Conservation (phyloP, 2,329 filamentous ascomycete species). For the Colletotrichum sp. region DNA sequence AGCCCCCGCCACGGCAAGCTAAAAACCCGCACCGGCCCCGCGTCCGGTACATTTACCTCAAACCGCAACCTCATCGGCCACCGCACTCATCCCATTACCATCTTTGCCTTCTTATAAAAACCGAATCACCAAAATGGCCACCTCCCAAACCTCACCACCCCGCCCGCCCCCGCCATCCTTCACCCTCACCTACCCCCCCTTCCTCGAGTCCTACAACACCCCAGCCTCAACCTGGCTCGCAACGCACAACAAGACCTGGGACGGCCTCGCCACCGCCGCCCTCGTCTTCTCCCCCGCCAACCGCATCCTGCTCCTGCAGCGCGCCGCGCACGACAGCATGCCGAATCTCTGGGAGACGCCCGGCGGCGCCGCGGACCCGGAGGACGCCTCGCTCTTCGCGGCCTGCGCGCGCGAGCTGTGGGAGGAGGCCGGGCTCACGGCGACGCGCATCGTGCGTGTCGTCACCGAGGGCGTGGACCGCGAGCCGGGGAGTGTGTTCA, state of each 20-base stretch:
- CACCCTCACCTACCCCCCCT: conserved; percentile 15
- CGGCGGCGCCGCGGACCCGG: conserved; percentile 50
- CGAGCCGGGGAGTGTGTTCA: conserved; percentile 32
- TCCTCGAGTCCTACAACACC: conserved; percentile 22
- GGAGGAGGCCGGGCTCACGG: conserved; percentile 50
- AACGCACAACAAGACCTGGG: conserved; percentile 10
- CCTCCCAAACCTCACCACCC: neutral
- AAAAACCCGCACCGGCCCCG: neutral
- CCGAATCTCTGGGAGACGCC: conserved; percentile 54
- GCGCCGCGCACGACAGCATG: conserved; percentile 47
- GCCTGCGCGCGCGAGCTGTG: conserved; percentile 51
- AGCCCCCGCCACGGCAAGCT: neutral
- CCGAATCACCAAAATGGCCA: neutral
- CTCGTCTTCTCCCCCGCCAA: conserved; percentile 37
- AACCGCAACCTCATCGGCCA: neutral
- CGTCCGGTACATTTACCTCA: neutral
- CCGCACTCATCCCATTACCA: neutral
- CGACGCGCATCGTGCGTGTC: conserved; percentile 28
- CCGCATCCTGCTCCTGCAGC: conserved; percentile 50
- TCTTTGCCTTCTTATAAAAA: too few species aligned
- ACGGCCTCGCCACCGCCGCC: conserved; percentile 35
- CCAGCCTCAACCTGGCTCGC: conserved; percentile 21
- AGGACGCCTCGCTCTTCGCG: conserved; percentile 45
- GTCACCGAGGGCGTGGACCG: conserved; percentile 30
- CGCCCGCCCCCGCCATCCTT: conserved; percentile 8